Evolutionary conservation across 2,329 filamentous ascomycete species (phyloP).

Genomic region (Lachnellula subtilissima): DNA sequence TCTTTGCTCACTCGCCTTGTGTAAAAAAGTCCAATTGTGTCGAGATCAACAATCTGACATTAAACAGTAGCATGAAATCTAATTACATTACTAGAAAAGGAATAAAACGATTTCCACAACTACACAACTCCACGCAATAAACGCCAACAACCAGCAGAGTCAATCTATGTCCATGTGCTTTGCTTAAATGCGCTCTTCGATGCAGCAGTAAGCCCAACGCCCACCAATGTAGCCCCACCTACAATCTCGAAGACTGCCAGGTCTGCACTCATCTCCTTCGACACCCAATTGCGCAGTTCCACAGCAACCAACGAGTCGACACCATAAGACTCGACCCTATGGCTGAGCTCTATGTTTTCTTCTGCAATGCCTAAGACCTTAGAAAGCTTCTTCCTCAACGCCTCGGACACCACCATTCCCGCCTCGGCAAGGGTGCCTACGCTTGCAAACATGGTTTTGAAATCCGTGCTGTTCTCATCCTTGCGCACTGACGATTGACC

Average conservation of each 20-base stretch:
- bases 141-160: neutral
- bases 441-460: neutral
- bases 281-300: constrained; percentile 45
- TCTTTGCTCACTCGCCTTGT: no score
- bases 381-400: constrained; percentile 12
- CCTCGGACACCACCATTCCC: neutral
- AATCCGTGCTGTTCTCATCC: neutral
- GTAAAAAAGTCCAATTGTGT: no score
- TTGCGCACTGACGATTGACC: neutral
- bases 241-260: constrained; percentile 24
- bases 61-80: no score
- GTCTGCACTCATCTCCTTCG: constrained; percentile 37
- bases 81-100: no score
- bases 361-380: constrained; percentile 23
- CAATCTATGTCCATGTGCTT: neutral
- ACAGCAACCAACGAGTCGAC: constrained; percentile 50
- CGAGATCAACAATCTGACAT: no score
- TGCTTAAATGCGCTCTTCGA: neutral
- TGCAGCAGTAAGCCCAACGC: neutral
- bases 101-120: no score
- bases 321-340: constrained; percentile 37
- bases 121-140: no score
- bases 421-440: neutral
- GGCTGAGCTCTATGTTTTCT: constrained; percentile 21
- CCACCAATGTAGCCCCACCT: neutral